phyloP scores from a whole-genome alignment of 257 asterid species.

The Solanum megistacrolobum region DNA sequence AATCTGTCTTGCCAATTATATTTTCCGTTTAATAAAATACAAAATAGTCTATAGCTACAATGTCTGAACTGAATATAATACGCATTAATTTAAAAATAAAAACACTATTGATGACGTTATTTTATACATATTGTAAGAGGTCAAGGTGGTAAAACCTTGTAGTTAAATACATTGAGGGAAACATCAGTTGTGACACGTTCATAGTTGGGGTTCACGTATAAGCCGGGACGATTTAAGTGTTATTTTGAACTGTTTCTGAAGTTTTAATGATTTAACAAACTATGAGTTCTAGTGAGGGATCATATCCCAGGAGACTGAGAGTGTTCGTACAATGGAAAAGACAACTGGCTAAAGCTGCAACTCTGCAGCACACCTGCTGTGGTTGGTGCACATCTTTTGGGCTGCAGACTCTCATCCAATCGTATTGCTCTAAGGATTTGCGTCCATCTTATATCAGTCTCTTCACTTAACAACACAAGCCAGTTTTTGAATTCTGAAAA shows the following conservation, averaged over 20 bases:
- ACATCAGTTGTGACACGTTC: background rate
- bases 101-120: background rate
- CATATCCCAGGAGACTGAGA: background rate
- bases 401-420: too few species aligned
- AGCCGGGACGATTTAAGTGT: background rate
- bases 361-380: too few species aligned
- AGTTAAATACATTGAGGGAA: background rate
- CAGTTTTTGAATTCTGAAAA: too few species aligned
- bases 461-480: too few species aligned
- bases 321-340: too few species aligned
- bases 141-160: background rate
- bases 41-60: background rate
- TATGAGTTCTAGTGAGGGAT: too few species aligned
- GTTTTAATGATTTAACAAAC: too few species aligned
- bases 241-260: background rate
- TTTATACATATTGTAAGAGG: background rate
- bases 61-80: background rate
- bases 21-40: background rate
- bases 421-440: too few species aligned
- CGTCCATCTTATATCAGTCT: too few species aligned
- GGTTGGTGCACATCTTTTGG: too few species aligned
- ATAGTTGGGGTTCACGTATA: background rate
- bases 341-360: too few species aligned
- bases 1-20: too few species aligned
- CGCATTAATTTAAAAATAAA: background rate